phyloP scores from a whole-genome alignment of 139 green algal genomes.

The Coelastrella sp. region DNA sequence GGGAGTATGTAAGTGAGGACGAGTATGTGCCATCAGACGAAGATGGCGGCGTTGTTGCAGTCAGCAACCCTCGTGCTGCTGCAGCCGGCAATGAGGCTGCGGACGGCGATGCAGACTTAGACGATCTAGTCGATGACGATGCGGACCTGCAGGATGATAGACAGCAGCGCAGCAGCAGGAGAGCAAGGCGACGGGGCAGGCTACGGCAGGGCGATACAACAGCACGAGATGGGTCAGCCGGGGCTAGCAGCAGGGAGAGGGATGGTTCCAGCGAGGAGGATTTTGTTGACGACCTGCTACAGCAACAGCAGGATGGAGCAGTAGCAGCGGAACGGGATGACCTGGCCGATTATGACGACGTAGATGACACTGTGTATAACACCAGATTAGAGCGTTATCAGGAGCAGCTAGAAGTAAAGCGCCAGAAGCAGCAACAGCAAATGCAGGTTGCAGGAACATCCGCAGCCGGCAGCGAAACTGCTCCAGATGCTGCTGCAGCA shows the following conservation, averaged over 20 bases:
- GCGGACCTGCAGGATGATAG: neutral
- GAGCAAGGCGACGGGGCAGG: neutral
- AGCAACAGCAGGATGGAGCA: slow-evolving; percentile 5
- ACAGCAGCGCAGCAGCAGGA: neutral
- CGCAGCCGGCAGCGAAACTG: neutral
- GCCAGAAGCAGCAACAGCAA: slow-evolving; percentile 30
- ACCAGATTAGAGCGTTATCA: slow-evolving; percentile 47
- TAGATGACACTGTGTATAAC: slow-evolving; percentile 63
- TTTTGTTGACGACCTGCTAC: neutral
- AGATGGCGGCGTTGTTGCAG: slow-evolving; percentile 42
- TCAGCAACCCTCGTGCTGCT: slow-evolving; percentile 37
- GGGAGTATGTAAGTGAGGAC: slow-evolving; percentile 10
- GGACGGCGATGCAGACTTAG: neutral
- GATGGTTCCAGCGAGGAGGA: slow-evolving; percentile 3
- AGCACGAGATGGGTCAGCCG: neutral
- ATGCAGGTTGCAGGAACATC: neutral
- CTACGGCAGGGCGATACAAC: neutral
- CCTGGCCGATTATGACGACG: slow-evolving; percentile 71
- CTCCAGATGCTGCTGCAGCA: slow-evolving; percentile 2
- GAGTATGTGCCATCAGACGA: slow-evolving; percentile 60
- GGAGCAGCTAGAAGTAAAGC: slow-evolving; percentile 38
- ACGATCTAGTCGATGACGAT: neutral
- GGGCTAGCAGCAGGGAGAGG: neutral
- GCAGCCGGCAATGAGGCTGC: neutral
- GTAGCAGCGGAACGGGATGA: slow-evolving; percentile 46